Base-by-base conservation (phyloP, 345 rosid genomes). In the Gossypium australe region DNA sequence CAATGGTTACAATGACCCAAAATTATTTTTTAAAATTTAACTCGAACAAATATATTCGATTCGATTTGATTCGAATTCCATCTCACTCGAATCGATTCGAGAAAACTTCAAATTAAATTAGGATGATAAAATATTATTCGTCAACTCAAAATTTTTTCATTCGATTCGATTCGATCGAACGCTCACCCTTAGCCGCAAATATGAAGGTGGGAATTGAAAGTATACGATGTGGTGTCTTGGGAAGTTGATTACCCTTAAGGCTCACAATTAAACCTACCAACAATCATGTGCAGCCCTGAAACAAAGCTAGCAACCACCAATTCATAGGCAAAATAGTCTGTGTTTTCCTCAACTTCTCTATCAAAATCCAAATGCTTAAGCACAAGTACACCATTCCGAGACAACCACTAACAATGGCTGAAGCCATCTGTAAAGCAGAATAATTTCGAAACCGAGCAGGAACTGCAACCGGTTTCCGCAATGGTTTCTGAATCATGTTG, bases 211-310 rank as follows among this genome's bases (percentile, higher is more conserved):
- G 80, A 72, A 90, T 29, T 29, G 92, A 83, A 67, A 89, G 25
- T 38, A 88, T 52, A 70, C 87, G 81, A 82, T 86, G 41, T 0
- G 85, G 86, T 11, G 77, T 60, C 43, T 74, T 85, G 17, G 74
- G 80, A 60, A 86, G 79, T 48, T 68, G 71, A 8, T 74, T 75
- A 74, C 86, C 84, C 75, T 73, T 53, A 14, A 90, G 79, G 47
- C 89, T 88, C 6, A 89, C 73, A 0, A 79, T 78, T 63, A 92
- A 61, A 76, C 85, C 85, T 18, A 92, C 80, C 2, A 83, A 75
- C 20, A 86, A 62, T 93, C 94, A 90, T 72, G 94, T 85, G 20
- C 84, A 66, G 17, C 94, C 97, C 44, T 87, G 97, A 70, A 86
- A 78, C 56, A 88, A 60, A 57, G 77, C 75, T 14, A 81, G 64